These are phyloP conservation scores for Tulasnella sp. DNA, from an alignment of 768 basidiomycete species.

Conservation along the genomic window DNA sequence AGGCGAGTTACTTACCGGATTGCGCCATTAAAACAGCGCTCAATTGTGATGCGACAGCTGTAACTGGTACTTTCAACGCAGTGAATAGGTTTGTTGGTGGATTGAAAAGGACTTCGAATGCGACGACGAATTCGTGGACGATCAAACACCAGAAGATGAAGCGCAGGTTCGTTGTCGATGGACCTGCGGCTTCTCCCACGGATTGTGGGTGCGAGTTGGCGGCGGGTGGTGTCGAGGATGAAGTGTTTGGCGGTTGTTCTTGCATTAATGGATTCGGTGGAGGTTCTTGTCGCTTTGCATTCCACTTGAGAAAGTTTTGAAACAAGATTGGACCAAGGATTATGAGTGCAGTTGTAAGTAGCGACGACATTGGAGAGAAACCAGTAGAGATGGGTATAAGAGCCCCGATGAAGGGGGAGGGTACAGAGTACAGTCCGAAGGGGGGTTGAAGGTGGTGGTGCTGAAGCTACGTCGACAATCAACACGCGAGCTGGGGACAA, in stretches of 20 bases:
- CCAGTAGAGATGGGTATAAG: not conserved
- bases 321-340: not conserved
- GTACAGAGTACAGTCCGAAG: not conserved
- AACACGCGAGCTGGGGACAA: not conserved
- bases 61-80: slow-evolving; percentile 47
- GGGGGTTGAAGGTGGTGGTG: not conserved
- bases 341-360: not conserved
- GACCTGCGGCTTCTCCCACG: not conserved
- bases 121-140: slow-evolving; percentile 43
- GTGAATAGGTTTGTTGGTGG: slow-evolving; percentile 58
- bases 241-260: not conserved
- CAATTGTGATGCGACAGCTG: slow-evolving; percentile 46
- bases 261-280: not conserved
- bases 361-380: not conserved
- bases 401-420: not conserved
- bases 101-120: slow-evolving; percentile 40
- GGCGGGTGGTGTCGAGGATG: not conserved
- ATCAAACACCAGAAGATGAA: slow-evolving; percentile 15
- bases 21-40: slow-evolving; percentile 40
- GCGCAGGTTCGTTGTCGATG: not conserved
- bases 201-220: not conserved
- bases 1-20: slow-evolving; percentile 3
- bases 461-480: not conserved
- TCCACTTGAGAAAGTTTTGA: slow-evolving; percentile 2
- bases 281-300: not conserved